phyloP scores from a whole-genome alignment of 2,329 filamentous ascomycete genomes.

The Aureobasidium namibiae region DNA sequence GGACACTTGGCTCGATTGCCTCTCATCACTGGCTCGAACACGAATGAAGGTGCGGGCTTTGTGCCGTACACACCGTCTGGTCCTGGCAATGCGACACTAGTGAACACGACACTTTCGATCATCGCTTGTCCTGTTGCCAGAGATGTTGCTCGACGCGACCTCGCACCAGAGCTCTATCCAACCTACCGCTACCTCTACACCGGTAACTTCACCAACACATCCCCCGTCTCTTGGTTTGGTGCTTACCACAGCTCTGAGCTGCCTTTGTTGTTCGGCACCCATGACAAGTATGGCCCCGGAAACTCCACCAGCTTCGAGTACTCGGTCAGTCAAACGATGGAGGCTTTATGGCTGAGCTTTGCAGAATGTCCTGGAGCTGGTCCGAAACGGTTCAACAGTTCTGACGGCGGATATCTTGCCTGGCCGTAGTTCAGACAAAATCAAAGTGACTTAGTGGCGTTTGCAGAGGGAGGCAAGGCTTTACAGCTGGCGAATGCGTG shows the following conservation, averaged over 20 bases:
- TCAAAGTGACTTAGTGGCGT: background rate
- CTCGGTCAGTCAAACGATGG: conserved; percentile 26
- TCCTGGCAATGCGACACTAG: conserved; percentile 13
- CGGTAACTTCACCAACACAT: conserved; percentile 34
- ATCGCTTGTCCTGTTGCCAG: conserved; percentile 14
- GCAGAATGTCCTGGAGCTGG: background rate
- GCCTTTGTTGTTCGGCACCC: conserved; percentile 33
- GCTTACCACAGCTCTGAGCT: conserved; percentile 32
- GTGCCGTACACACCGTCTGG: conserved; percentile 14
- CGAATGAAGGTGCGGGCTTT: conserved; percentile 19
- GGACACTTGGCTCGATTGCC: conserved; percentile 16
- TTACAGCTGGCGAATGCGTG: background rate
- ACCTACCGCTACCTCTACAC: conserved; percentile 34
- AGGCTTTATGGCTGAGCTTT: conserved; percentile 19
- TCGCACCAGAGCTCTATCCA: conserved; percentile 17
- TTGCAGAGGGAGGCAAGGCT: background rate
- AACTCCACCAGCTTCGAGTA: conserved; percentile 18
- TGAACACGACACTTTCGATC: conserved; percentile 13
- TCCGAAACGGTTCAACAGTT: background rate
- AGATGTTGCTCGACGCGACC: conserved; percentile 6
- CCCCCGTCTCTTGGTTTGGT: conserved; percentile 31
- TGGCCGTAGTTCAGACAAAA: conserved; percentile 1
- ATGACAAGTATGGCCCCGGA: conserved; percentile 19
- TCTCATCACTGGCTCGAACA: conserved; percentile 16
- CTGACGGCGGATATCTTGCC: background rate